These are phyloP conservation scores for Globisporangium paroecandrum DNA, from an alignment of 352 stramenopile species.

Conservation along the genomic window DNA sequence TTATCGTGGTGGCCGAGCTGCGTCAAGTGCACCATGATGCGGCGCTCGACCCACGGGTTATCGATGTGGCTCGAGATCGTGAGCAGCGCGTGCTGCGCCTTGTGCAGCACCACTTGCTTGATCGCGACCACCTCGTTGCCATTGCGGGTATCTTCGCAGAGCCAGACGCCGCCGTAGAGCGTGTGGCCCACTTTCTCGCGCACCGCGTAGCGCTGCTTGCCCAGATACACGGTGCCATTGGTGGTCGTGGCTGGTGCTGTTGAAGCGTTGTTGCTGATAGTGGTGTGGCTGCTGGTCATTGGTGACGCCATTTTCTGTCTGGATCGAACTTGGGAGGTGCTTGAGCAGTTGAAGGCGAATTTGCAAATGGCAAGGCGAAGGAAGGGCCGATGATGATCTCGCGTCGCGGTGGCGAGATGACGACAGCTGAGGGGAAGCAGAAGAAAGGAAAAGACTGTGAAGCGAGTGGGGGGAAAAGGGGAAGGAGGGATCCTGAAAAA, in stretches of 20 bases:
- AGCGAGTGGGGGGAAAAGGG: no score
- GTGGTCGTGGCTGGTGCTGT: not conserved
- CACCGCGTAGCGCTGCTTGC: conserved; percentile 14
- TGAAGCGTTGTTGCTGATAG: not conserved
- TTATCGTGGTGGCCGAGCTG: conserved; percentile 33
- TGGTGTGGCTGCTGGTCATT: no score
- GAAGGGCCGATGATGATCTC: no score
- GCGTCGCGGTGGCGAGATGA: no score
- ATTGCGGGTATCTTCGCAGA: conserved; percentile 29
- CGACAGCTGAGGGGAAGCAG: no score
- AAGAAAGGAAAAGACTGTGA: no score
- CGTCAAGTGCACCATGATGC: conserved; percentile 27
- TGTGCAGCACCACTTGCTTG: conserved; percentile 33
- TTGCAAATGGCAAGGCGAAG: no score
- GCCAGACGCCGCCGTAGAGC: conserved; percentile 38
- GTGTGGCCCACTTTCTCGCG: conserved; percentile 23
- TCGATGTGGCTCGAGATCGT: conserved; percentile 21
- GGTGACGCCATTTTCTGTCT: no score
- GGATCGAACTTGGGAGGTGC: no score
- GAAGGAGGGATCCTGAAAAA: no score
- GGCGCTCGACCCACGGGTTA: conserved; percentile 38
- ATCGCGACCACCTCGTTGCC: conserved; percentile 30
- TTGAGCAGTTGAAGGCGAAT: no score
- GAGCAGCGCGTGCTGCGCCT: conserved; percentile 22
- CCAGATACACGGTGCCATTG: not conserved